Conservation (phyloP, 1,139 yeast genomes). For the Saccharomyces pastorianus region DNA sequence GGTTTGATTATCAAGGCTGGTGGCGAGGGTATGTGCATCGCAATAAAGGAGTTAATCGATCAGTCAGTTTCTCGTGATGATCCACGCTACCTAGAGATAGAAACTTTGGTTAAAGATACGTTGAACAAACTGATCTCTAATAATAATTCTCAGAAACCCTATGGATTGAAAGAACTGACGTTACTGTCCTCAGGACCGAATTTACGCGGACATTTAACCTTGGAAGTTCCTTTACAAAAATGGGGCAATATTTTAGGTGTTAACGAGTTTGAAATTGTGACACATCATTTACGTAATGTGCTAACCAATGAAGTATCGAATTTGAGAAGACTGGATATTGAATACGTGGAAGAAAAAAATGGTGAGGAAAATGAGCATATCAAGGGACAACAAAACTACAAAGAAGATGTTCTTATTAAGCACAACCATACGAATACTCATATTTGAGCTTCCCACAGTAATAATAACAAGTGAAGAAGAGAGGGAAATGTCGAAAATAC, state of each 20-base stretch:
- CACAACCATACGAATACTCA: constrained; percentile 13
- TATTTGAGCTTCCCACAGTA: neutral
- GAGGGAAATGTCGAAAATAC: neutral
- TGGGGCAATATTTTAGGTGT: constrained; percentile 40
- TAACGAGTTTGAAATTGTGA: constrained; percentile 41
- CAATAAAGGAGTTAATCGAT: constrained; percentile 73
- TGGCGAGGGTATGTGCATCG: constrained; percentile 56
- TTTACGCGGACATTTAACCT: constrained; percentile 35
- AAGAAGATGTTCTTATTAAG: constrained; percentile 4
- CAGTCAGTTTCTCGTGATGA: constrained; percentile 38
- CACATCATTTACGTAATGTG: constrained; percentile 30
- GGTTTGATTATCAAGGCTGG: constrained; percentile 78
- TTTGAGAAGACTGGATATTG: constrained; percentile 31
- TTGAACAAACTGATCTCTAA: constrained; percentile 32
- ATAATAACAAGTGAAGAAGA: neutral
- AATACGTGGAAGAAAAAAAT: constrained; percentile 30
- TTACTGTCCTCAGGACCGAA: constrained; percentile 71
- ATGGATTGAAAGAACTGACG: constrained; percentile 41
- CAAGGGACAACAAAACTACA: constrained; percentile 8
- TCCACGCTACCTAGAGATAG: constrained; percentile 35
- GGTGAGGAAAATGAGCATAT: constrained; percentile 16
- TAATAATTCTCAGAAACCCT: constrained; percentile 34
- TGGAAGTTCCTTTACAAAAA: constrained; percentile 37
- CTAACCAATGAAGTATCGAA: constrained; percentile 25
- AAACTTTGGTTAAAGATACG: constrained; percentile 33